These are phyloP conservation scores for Blastobotrys aristatus DNA, from an alignment of 1,139 yeast species.

Conservation along the genomic window DNA sequence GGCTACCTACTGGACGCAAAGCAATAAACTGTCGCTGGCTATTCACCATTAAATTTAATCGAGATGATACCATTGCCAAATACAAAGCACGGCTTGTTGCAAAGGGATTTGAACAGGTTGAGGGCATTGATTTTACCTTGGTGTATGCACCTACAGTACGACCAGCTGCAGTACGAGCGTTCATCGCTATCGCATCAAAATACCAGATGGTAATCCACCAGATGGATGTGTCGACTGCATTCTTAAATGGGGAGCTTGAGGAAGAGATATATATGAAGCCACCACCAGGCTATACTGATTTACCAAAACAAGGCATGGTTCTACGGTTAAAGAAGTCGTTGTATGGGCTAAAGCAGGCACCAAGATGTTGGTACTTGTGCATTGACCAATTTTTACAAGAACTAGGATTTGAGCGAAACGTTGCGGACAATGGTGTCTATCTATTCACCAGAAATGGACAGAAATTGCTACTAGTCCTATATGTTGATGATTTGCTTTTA, in stretches of 20 bases:
- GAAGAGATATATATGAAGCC: conserved; percentile 20
- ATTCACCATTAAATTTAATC: neutral
- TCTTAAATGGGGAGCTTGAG: conserved; percentile 21
- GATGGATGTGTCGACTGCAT: conserved; percentile 1
- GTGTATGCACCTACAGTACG: too few species aligned
- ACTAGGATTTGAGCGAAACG: neutral
- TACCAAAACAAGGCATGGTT: conserved; percentile 14
- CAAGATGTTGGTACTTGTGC: conserved; percentile 17
- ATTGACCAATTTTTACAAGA: neutral
- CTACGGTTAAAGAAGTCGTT: conserved; percentile 21
- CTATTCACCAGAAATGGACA: neutral
- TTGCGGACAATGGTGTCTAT: neutral
- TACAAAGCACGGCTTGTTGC: neutral
- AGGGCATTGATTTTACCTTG: too few species aligned
- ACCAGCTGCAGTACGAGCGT: neutral
- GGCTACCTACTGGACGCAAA: too few species aligned
- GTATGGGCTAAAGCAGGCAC: conserved; percentile 28
- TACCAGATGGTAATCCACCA: conserved; percentile 6
- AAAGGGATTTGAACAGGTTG: neutral
- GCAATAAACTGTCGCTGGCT: too few species aligned
- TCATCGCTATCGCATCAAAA: neutral
- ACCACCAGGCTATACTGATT: conserved; percentile 15
- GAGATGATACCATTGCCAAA: neutral
- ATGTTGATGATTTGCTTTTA: conserved; percentile 9
- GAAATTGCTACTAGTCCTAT: neutral